These are phyloP conservation scores for Endocarpon pusillum DNA, from an alignment of 495 filamentous ascomycete species.

Conservation along the genomic window DNA sequence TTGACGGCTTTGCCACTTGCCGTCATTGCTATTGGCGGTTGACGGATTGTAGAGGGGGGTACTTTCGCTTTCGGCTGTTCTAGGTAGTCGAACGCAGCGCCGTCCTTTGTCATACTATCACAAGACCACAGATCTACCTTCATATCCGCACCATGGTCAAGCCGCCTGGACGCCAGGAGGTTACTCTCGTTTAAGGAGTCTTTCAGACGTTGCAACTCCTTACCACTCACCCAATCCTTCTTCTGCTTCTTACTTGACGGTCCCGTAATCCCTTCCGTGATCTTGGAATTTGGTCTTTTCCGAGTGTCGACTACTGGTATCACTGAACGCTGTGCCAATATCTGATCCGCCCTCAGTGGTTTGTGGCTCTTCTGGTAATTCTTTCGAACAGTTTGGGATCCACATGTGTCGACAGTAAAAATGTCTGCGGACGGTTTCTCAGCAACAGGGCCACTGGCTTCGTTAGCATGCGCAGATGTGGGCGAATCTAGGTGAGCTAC, in stretches of 20 bases:
- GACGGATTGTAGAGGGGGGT: slow-evolving; percentile 58
- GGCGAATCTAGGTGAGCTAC: slow-evolving; percentile 26
- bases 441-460: slow-evolving; percentile 55
- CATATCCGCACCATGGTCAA: slow-evolving; percentile 33
- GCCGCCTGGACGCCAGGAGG: too few relatives aligned
- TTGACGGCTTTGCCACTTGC: slow-evolving; percentile 61
- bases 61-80: slow-evolving; percentile 43
- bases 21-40: slow-evolving; percentile 61
- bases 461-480: slow-evolving; percentile 9
- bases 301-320: slow-evolving; percentile 57
- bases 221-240: slow-evolving; percentile 58
- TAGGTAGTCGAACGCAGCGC: slow-evolving; percentile 42
- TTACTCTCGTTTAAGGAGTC: too few relatives aligned
- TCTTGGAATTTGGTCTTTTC: slow-evolving; percentile 45
- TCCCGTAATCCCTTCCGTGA: slow-evolving; percentile 51
- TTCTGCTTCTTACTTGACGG: slow-evolving; percentile 51
- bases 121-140: slow-evolving; percentile 66
- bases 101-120: slow-evolving; percentile 22
- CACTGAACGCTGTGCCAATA: slow-evolving; percentile 67
- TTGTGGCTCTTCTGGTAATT: slow-evolving; percentile 48
- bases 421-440: slow-evolving; percentile 66
- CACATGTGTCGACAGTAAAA: slow-evolving; percentile 65
- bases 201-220: slow-evolving; percentile 61
- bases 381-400: slow-evolving; percentile 42
- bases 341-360: slow-evolving; percentile 72